Percentiles rank a stretch among this genome's conserved stretches.
phyloP scores from a whole-genome alignment of 768 basidiomycete genomes.

The Collybiopsis luxurians region DNA sequence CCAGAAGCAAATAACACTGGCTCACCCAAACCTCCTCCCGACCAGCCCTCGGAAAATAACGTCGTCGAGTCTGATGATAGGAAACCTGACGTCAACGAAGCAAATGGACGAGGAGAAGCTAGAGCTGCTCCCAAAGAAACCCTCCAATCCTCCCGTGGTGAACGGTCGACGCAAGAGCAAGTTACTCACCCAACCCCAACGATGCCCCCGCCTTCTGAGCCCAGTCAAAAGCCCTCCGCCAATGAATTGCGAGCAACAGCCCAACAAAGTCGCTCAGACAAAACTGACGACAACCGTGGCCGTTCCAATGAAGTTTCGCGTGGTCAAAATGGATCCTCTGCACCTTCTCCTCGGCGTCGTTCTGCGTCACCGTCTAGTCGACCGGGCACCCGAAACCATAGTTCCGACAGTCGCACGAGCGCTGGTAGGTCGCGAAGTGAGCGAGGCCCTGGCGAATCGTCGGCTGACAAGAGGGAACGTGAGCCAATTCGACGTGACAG shows the following conservation, averaged over 20 bases:
- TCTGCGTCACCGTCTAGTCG: slow-evolving; percentile 64
- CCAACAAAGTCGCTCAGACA: slow-evolving; percentile 54
- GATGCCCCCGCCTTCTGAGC: slow-evolving; percentile 78
- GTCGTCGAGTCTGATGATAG: not conserved
- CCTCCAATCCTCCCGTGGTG: slow-evolving; percentile 25
- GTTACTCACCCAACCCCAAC: slow-evolving; percentile 32
- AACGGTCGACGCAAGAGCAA: slow-evolving; percentile 36
- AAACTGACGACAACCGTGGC: slow-evolving; percentile 36
- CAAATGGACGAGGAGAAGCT: not conserved
- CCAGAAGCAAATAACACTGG: slow-evolving; percentile 35
- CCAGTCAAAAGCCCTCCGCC: slow-evolving; percentile 76
- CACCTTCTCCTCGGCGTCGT: slow-evolving; percentile 59
- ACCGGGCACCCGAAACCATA: slow-evolving; percentile 68
- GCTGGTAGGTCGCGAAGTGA: slow-evolving; percentile 59
- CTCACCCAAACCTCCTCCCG: slow-evolving; percentile 27
- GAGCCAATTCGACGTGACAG: slow-evolving; percentile 51
- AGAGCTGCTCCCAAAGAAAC: slow-evolving; percentile 17
- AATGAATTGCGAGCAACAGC: slow-evolving; percentile 82
- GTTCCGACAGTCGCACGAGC: slow-evolving; percentile 71
- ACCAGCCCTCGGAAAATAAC: not conserved
- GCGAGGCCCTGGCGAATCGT: slow-evolving; percentile 41
- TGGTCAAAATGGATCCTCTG: slow-evolving; percentile 47
- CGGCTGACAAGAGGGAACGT: slow-evolving; percentile 51
- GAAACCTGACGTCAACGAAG: not conserved
- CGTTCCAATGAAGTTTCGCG: slow-evolving; percentile 34